Base-by-base conservation (phyloP, 2,329 filamentous ascomycete species). In the Pseudocercospora ulei region DNA sequence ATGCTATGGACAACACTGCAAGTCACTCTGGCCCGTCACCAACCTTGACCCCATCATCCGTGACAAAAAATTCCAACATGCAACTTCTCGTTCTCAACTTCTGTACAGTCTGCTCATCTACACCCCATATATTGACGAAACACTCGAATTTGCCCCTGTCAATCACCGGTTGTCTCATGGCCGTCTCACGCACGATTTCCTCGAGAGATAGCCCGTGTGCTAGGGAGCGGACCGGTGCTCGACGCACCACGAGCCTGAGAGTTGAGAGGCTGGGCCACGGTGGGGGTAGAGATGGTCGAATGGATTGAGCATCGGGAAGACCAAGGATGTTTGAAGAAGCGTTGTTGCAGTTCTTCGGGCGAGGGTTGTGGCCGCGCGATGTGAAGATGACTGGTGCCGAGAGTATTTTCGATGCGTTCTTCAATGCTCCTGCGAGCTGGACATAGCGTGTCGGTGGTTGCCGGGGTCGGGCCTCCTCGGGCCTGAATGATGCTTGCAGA, bases 151-250 rank as follows among this genome's bases (percentile, higher is more conserved):
- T 46, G 5, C 56, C 60, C 39, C 55, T 47, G 12, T 50, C 46
- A 5, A 66, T 61, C 7, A 62, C 59, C 14, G 57, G 54, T 55
- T 59, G 56, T 33, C 65, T 46, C 41, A 53, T 47, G 36, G 14
- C 45, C 5, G 49, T 52, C 46, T 67, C 64, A 8, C 42, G 46
- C 37, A 56, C 48, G 1, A 61, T 63, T 38, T 66, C 60, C 31
- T 61, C 56, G 0, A 62, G 46, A 46, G 60, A 62, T 13, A 64
- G 54, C 5, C 52, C 60, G 3, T 56, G 44, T 5, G 57, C 56
- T 39, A 68, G 65, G 25, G 55, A 58, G 4, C 55, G 20, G 3
- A 65, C 59, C 2, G 53, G 50, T 1, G 57, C 51, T 7, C 62
- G 48, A 7, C 54, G 39, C 0, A 67, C 45, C 7, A 56, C 52